Conservation (phyloP, 352 stramenopile species). For the Phytophthora citrophthora region DNA sequence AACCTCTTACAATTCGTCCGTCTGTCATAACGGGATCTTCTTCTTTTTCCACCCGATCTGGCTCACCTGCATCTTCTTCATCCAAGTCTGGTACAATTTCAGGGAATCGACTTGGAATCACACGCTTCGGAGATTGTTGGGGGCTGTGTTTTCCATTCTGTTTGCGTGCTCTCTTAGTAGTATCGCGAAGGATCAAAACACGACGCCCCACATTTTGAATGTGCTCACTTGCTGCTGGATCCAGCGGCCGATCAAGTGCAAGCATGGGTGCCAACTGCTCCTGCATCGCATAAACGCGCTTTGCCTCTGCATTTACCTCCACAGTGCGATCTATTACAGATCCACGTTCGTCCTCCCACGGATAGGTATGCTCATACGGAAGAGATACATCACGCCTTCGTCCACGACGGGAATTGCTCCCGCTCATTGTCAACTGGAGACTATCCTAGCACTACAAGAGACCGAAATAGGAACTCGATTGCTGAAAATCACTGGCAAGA, state of each 20-base stretch:
- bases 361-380: constrained; percentile 52
- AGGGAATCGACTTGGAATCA: constrained; percentile 60
- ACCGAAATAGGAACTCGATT: constrained; percentile 21
- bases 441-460: constrained; percentile 1
- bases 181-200: constrained; percentile 60
- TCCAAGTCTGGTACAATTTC: constrained; percentile 34
- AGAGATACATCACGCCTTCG: constrained; percentile 21
- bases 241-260: constrained; percentile 48
- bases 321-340: constrained; percentile 56
- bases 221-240: constrained; percentile 47
- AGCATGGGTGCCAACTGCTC: constrained; percentile 60
- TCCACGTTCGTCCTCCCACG: constrained; percentile 62
- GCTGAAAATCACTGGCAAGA: background rate
- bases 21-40: constrained; percentile 40
- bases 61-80: constrained; percentile 35
- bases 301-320: constrained; percentile 60
- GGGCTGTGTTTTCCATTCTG: constrained; percentile 22
- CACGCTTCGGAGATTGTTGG: constrained; percentile 41
- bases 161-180: constrained; percentile 44
- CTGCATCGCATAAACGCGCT: constrained; percentile 60
- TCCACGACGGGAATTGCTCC: constrained; percentile 12
- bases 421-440: constrained; percentile 8
- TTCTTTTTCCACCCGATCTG: constrained; percentile 26
- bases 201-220: constrained; percentile 68
- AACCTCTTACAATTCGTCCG: constrained; percentile 58